Evolutionary conservation across 495 filamentous ascomycete species (phyloP).

Genomic region (Daldinia grandis): DNA sequence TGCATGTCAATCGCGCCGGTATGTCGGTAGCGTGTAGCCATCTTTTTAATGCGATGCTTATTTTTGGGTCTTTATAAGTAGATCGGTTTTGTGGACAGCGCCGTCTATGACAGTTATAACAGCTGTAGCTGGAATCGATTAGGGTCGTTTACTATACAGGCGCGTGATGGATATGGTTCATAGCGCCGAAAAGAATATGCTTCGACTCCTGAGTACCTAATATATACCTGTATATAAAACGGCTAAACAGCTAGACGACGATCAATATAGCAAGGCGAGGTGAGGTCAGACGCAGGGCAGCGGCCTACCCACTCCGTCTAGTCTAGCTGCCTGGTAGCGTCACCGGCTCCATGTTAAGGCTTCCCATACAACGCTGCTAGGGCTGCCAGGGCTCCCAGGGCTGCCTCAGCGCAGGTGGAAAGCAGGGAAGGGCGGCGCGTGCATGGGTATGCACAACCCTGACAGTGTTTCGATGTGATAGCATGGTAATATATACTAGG

Average conservation of each 20-base stretch:
- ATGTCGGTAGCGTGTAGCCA: conserved; percentile 28
- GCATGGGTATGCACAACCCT: background rate
- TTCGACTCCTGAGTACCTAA: conserved; percentile 26
- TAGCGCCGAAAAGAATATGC: conserved; percentile 9
- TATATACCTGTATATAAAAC: background rate
- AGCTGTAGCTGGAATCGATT: background rate
- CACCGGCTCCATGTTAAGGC: conserved; percentile 5
- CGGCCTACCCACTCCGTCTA: background rate
- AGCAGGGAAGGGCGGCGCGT: conserved; percentile 7
- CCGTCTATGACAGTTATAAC: background rate
- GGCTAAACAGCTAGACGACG: background rate
- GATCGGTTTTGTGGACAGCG: too few relatives aligned
- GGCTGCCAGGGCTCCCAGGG: background rate
- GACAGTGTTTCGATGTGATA: background rate
- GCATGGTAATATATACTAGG: too few relatives aligned
- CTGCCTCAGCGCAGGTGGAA: background rate
- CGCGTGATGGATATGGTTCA: conserved; percentile 33
- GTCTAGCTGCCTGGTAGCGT: background rate
- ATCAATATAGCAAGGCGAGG: conserved; percentile 3
- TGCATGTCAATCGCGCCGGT: conserved; percentile 47
- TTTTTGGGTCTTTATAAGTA: conserved; percentile 2
- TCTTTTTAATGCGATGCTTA: conserved; percentile 12
- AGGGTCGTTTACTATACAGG: conserved; percentile 24
- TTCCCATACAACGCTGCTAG: background rate
- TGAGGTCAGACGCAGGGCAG: conserved; percentile 14